Evolutionary conservation across 179 eudicot genomes (phyloP).

Genomic region (Drosera spatulata): DNA sequence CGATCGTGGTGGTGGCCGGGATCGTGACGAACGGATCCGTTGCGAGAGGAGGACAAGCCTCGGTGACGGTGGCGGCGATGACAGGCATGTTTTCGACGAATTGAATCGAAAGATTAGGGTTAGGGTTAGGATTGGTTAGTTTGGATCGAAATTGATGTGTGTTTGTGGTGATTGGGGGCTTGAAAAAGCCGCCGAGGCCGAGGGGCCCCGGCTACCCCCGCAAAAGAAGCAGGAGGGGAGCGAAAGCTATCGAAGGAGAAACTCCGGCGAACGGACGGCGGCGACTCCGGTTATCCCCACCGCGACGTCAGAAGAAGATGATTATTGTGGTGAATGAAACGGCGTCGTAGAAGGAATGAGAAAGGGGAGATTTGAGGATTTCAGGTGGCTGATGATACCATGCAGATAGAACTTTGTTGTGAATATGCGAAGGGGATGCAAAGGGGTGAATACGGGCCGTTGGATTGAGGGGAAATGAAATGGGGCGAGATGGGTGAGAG

Average conservation of each 20-base stretch:
- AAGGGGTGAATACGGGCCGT: no score
- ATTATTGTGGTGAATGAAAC: background rate
- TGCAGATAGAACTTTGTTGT: slow-evolving; percentile 16
- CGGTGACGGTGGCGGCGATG: slow-evolving; percentile 1
- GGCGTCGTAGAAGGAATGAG: no score
- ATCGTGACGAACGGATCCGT: slow-evolving; percentile 30
- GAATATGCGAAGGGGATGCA: no score
- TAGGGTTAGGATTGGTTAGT: background rate
- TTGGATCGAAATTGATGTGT: background rate
- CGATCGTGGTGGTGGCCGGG: slow-evolving; percentile 3
- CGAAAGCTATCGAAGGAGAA: slow-evolving; percentile 3
- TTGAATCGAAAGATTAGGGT: slow-evolving; percentile 17
- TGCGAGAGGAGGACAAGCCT: slow-evolving; percentile 35
- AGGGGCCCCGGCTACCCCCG: slow-evolving; percentile 99
- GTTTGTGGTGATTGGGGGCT: slow-evolving; percentile 56
- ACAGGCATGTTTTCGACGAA: slow-evolving; percentile 66
- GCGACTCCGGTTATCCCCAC: slow-evolving; percentile 42
- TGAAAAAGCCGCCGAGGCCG: slow-evolving; percentile 98
- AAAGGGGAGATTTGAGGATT: slow-evolving; percentile 5
- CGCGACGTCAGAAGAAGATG: slow-evolving; percentile 57
- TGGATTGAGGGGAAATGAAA: background rate
- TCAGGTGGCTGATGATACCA: slow-evolving; percentile 25
- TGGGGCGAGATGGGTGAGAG: background rate
- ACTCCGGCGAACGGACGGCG: background rate
- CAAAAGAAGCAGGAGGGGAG: slow-evolving; percentile 61